Percentiles rank a stretch among this genome's conserved stretches.
phyloP scores from a whole-genome alignment of 2,329 filamentous ascomycete genomes.

The Xylariaceae sp. region DNA sequence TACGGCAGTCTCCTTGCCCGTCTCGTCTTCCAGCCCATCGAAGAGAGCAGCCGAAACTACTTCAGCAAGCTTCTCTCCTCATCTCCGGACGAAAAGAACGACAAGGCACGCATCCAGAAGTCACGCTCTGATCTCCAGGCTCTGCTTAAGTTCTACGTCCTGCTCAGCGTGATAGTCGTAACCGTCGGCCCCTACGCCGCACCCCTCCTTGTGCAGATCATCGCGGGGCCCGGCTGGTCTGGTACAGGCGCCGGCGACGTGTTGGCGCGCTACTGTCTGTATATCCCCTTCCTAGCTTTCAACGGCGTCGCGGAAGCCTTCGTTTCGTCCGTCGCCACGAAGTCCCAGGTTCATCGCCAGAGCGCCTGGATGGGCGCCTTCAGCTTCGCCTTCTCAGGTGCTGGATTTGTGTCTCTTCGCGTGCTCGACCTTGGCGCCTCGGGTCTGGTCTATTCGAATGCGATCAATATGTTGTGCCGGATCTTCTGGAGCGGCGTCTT shows the following conservation, averaged over 20 bases:
- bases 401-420: constrained; percentile 71
- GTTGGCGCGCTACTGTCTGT: constrained; percentile 79
- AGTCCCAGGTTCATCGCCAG: constrained; percentile 69
- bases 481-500: constrained; percentile 77
- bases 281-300: constrained; percentile 84
- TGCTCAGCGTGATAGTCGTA: constrained; percentile 65
- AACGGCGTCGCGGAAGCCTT: constrained; percentile 93
- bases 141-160: constrained; percentile 66
- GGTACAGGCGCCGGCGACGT: constrained; percentile 66
- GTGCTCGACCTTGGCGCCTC: constrained; percentile 64
- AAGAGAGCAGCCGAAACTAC: constrained; percentile 86
- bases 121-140: constrained; percentile 51
- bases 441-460: constrained; percentile 82
- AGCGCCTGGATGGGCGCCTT: constrained; percentile 80
- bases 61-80: constrained; percentile 72
- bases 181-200: constrained; percentile 71
- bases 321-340: constrained; percentile 77
- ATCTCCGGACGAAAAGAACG: constrained; percentile 9
- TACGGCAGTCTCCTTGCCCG: constrained; percentile 86
- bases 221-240: constrained; percentile 75
- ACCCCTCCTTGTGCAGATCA: constrained; percentile 63
- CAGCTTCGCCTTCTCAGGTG: constrained; percentile 66
- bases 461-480: constrained; percentile 80
- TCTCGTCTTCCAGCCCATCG: constrained; percentile 88
- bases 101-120: constrained; percentile 31